Conservation (phyloP, 2,329 filamentous ascomycete genomes). For the Fusarium paranaense region DNA sequence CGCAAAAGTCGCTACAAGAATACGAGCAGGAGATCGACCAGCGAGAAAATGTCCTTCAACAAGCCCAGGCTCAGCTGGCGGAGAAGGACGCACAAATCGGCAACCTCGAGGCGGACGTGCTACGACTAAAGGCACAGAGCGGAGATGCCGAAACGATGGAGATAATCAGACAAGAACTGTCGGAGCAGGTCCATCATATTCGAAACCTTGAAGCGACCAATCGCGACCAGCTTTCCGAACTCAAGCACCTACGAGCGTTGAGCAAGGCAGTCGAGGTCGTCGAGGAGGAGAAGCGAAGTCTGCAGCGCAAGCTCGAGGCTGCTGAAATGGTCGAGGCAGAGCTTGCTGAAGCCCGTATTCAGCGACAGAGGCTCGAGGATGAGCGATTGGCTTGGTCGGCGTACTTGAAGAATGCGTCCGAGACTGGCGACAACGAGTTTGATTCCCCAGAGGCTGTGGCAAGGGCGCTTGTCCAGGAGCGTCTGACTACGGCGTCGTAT, state of each 20-base stretch:
- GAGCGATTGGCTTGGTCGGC: conserved; percentile 89
- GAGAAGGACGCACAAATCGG: conserved; percentile 79
- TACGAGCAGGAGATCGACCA: conserved; percentile 68
- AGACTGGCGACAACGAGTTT: conserved; percentile 76
- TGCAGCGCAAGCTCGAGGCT: conserved; percentile 81
- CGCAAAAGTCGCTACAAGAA: conserved; percentile 65
- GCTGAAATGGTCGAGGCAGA: conserved; percentile 81
- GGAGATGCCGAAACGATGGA: conserved; percentile 87
- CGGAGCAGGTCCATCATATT: conserved; percentile 93
- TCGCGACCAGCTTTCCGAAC: conserved; percentile 80
- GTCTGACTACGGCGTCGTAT: conserved; percentile 82
- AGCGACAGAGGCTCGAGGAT: conserved; percentile 88
- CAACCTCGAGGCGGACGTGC: conserved; percentile 82
- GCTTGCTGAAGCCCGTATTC: conserved; percentile 81
- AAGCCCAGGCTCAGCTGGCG: conserved; percentile 73
- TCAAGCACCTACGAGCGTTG: conserved; percentile 83
- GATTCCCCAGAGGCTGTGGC: conserved; percentile 90
- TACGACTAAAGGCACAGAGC: conserved; percentile 86
- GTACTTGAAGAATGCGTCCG: conserved; percentile 78
- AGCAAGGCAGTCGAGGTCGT: conserved; percentile 93
- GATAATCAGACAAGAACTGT: conserved; percentile 87
- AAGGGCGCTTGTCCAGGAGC: conserved; percentile 83
- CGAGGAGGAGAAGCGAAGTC: conserved; percentile 90
- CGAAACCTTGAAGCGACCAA: conserved; percentile 84
- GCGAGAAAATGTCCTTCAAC: conserved; percentile 67